phyloP scores from a whole-genome alignment of 2,329 filamentous ascomycete species.

The Colletotrichum costaricense region DNA sequence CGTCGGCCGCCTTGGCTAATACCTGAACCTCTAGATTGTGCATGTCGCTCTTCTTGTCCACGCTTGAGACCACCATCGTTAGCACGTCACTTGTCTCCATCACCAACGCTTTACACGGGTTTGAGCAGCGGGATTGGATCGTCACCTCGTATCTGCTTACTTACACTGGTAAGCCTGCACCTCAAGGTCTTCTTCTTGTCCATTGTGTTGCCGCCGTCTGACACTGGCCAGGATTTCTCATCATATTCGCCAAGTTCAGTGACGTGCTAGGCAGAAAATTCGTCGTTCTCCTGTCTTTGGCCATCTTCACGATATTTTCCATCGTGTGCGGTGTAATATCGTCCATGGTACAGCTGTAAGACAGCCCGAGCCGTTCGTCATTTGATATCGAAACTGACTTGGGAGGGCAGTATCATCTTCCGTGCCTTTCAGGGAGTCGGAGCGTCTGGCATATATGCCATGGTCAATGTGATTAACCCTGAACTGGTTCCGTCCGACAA shows the following conservation, averaged over 20 bases:
- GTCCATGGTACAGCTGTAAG: conserved; percentile 45
- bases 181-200: background rate
- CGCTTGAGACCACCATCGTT: conserved; percentile 60
- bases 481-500: conserved; percentile 48
- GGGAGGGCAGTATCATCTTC: conserved; percentile 44
- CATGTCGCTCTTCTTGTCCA: conserved; percentile 52
- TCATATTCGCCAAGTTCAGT: conserved; percentile 56
- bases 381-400: background rate
- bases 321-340: conserved; percentile 51
- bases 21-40: background rate
- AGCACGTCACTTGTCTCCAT: conserved; percentile 61
- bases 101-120: conserved; percentile 49
- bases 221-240: conserved; percentile 47
- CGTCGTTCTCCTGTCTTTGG: conserved; percentile 46
- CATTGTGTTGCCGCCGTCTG: background rate
- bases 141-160: conserved; percentile 60
- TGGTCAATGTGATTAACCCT: conserved; percentile 50
- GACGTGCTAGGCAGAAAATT: conserved; percentile 55
- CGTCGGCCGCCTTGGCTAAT: background rate
- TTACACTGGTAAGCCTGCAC: conserved; percentile 51
- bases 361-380: background rate
- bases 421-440: conserved; percentile 57
- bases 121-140: conserved; percentile 53
- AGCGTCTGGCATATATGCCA: conserved; percentile 57
- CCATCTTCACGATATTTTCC: conserved; percentile 54